Conservation (phyloP, 2,329 filamentous ascomycete genomes). For the Penicillium sp. region DNA sequence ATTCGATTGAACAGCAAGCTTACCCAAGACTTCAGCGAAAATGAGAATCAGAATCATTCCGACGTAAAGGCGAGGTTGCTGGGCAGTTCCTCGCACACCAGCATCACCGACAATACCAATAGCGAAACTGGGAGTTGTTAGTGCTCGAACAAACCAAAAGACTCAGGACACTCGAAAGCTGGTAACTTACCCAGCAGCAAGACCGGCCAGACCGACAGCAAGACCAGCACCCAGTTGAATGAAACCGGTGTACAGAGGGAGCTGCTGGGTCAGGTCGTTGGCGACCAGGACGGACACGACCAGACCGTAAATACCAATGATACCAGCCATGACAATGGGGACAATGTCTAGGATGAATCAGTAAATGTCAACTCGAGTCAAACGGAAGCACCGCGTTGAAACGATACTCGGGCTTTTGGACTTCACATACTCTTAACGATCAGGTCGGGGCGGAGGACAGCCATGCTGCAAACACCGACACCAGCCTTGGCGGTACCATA, state of each 20-base stretch:
- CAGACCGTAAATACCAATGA: constrained; percentile 98
- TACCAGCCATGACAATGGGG: constrained; percentile 99
- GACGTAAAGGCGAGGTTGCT: constrained; percentile 73
- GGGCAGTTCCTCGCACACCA: constrained; percentile 57
- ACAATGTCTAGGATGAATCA: constrained; percentile 76
- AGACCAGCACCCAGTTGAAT: constrained; percentile 85
- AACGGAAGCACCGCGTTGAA: constrained; percentile 11
- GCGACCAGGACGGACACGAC: constrained; percentile 88
- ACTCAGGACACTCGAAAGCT: background rate
- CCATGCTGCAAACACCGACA: constrained; percentile 97
- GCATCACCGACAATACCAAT: constrained; percentile 77
- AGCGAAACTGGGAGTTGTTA: constrained; percentile 63
- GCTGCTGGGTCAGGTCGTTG: constrained; percentile 72
- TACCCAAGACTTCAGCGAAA: constrained; percentile 98
- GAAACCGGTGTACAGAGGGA: constrained; percentile 79
- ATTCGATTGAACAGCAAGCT: constrained; percentile 37
- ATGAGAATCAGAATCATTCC: constrained; percentile 99
- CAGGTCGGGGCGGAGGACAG: constrained; percentile 94
- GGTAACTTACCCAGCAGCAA: constrained; percentile 67
- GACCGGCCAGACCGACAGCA: constrained; percentile 78
- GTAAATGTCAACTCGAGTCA: constrained; percentile 16
- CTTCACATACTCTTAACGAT: constrained; percentile 93
- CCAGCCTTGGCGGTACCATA: constrained; percentile 99
- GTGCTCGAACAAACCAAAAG: constrained; percentile 1
- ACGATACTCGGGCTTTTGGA: background rate